phyloP scores from a whole-genome alignment of 768 basidiomycete species.

The Suillus fuscotomentosus region DNA sequence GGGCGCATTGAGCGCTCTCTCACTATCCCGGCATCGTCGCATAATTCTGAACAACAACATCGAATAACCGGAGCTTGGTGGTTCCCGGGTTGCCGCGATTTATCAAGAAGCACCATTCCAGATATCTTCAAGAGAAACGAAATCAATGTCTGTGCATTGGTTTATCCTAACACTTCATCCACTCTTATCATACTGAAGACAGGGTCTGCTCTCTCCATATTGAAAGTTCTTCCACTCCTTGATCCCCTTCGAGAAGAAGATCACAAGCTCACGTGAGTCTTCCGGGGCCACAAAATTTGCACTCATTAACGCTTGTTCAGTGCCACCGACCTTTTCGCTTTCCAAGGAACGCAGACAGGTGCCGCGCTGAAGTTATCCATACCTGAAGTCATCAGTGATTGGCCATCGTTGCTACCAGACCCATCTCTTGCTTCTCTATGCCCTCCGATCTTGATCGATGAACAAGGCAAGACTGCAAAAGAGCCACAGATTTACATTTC shows the following conservation, averaged over 20 bases:
- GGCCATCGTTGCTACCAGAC: slow-evolving; percentile 63
- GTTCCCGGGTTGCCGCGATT: slow-evolving; percentile 53
- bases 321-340: slow-evolving; percentile 78
- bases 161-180: slow-evolving; percentile 6
- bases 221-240: slow-evolving; percentile 67
- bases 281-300: slow-evolving; percentile 4
- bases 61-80: slow-evolving; percentile 67
- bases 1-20: slow-evolving; percentile 56
- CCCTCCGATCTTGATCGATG: slow-evolving; percentile 31
- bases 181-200: slow-evolving; percentile 46
- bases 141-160: slow-evolving; percentile 49
- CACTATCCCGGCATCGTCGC: slow-evolving; percentile 28
- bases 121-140: slow-evolving; percentile 74
- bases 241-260: slow-evolving; percentile 69
- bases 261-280: slow-evolving; percentile 61
- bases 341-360: slow-evolving; percentile 66
- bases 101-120: slow-evolving; percentile 48
- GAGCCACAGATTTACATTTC: slow-evolving; percentile 40
- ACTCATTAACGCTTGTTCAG: slow-evolving; percentile 37
- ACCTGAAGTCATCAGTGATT: slow-evolving; percentile 61
- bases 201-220: slow-evolving; percentile 72
- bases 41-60: slow-evolving; percentile 14
- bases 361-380: slow-evolving; percentile 40
- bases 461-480: slow-evolving; percentile 23
- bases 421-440: slow-evolving; percentile 56